Evolutionary conservation across 768 basidiomycete species (phyloP).

Genomic region (Coprinopsis strossmayeri): DNA sequence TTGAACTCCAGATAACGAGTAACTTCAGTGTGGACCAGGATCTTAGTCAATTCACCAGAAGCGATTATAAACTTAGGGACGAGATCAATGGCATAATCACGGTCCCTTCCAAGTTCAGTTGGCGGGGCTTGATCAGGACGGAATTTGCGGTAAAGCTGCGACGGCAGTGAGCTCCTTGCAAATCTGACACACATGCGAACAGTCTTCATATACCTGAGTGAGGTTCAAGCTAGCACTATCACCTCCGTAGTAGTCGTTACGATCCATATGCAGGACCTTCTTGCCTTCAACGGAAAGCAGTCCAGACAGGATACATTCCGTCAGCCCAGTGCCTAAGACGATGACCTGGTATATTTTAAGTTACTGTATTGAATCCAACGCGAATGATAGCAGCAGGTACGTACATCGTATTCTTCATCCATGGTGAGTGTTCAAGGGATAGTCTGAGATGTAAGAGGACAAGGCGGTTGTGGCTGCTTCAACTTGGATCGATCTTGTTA

Average conservation of each 20-base stretch:
- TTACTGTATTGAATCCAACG: slow-evolving; percentile 14
- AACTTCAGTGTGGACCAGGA: slow-evolving; percentile 98
- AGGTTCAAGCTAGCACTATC: slow-evolving; percentile 96
- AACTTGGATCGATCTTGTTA: slow-evolving; percentile 12
- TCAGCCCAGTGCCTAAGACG: slow-evolving; percentile 93
- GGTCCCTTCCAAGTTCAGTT: slow-evolving; percentile 85
- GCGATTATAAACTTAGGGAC: slow-evolving; percentile 99
- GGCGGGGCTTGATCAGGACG: slow-evolving; percentile 71
- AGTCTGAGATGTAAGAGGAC: slow-evolving; percentile 17
- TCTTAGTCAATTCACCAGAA: slow-evolving; percentile 94
- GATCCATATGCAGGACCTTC: slow-evolving; percentile 98
- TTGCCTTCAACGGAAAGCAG: slow-evolving; percentile 98
- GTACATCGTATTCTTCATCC: slow-evolving; percentile 99
- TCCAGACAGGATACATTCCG: slow-evolving; percentile 97
- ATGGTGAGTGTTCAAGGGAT: slow-evolving; percentile 36
- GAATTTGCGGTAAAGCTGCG: slow-evolving; percentile 94
- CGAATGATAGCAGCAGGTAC: slow-evolving; percentile 13
- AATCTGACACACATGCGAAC: not conserved
- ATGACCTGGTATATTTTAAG: too few relatives aligned
- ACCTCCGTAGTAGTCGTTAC: slow-evolving; percentile 98
- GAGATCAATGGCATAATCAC: slow-evolving; percentile 97
- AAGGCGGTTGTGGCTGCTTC: slow-evolving; percentile 11
- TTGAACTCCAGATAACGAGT: slow-evolving; percentile 99
- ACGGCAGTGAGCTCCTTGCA: slow-evolving; percentile 6
- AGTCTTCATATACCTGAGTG: slow-evolving; percentile 73